These are phyloP conservation scores for Protoeuglena noctilucae DNA, from an alignment of 139 green algal genomes.

Conservation along the genomic window DNA sequence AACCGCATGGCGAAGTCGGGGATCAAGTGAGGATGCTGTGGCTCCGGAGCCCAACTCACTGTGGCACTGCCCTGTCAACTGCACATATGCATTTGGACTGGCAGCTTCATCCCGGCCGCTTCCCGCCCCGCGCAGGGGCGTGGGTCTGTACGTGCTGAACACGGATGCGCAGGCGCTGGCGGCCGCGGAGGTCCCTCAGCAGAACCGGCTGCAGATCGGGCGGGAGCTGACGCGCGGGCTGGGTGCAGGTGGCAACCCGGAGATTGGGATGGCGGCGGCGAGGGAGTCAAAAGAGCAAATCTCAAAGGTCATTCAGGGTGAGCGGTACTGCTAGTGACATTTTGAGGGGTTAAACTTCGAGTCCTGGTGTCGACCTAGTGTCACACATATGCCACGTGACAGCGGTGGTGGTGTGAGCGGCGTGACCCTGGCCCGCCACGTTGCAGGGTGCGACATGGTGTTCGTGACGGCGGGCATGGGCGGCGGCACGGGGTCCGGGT, in stretches of 20 bases:
- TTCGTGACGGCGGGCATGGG: slow-evolving; percentile 92
- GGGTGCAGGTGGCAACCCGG: slow-evolving; percentile 72
- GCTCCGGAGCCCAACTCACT: too few species aligned
- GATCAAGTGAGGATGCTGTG: slow-evolving; percentile 42
- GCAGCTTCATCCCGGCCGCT: background rate
- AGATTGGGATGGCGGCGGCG: slow-evolving; percentile 73
- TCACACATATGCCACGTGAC: too few species aligned
- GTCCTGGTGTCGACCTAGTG: too few species aligned
- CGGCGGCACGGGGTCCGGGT: slow-evolving; percentile 76
- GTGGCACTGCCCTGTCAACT: background rate
- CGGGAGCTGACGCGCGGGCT: slow-evolving; percentile 74
- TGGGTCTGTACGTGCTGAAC: slow-evolving; percentile 88
- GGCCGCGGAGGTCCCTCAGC: slow-evolving; percentile 33
- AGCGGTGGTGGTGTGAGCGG: too few species aligned
- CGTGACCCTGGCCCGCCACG: too few species aligned
- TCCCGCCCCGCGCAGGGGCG: too few species aligned
- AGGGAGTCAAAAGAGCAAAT: slow-evolving; percentile 71
- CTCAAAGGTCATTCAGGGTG: slow-evolving; percentile 17
- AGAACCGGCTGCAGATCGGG: slow-evolving; percentile 87
- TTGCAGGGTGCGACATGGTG: too few species aligned
- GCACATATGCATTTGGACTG: slow-evolving; percentile 11
- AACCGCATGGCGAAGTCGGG: slow-evolving; percentile 91
- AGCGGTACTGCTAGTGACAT: too few species aligned
- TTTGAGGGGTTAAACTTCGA: too few species aligned
- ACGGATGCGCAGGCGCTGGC: slow-evolving; percentile 78